Percentiles rank a stretch among this genome's conserved stretches.
Conservation (phyloP, 441 rosid genomes). For the Biscutella laevigata region DNA sequence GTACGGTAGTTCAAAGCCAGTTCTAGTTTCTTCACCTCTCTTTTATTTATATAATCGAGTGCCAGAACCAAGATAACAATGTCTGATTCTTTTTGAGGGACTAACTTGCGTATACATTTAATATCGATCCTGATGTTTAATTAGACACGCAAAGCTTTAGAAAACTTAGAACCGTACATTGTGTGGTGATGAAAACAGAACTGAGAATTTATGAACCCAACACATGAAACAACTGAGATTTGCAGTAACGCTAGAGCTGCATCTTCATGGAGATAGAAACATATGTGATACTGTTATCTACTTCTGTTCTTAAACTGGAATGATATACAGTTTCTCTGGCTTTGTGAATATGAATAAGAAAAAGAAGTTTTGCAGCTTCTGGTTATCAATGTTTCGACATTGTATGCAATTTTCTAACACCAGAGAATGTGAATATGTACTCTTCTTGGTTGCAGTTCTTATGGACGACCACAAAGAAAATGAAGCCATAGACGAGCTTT, state of each 20-base stretch:
- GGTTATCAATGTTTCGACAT: not conserved
- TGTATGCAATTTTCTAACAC: not conserved
- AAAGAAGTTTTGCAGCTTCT: not conserved
- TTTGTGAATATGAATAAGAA: not conserved
- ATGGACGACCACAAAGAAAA: conserved; percentile 95
- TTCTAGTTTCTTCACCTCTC: not conserved
- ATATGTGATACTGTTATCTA: not conserved
- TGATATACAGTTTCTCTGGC: not conserved
- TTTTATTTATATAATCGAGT: not conserved
- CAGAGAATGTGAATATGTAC: too few species aligned
- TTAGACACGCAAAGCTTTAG: not conserved
- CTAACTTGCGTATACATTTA: not conserved
- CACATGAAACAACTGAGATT: conserved; percentile 5
- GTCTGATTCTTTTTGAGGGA: not conserved
- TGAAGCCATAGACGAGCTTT: conserved; percentile 78
- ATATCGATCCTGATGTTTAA: not conserved
- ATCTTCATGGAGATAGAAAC: not conserved
- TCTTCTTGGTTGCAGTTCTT: conserved; percentile 53
- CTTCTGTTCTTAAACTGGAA: not conserved
- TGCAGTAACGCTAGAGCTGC: not conserved
- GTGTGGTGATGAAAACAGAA: not conserved
- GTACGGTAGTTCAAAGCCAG: conserved; percentile 25
- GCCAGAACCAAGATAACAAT: not conserved
- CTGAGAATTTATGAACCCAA: not conserved
- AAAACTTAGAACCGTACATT: not conserved